phyloP scores from a whole-genome alignment of 2,329 filamentous ascomycete genomes.

The Aspergillus jensenii region DNA sequence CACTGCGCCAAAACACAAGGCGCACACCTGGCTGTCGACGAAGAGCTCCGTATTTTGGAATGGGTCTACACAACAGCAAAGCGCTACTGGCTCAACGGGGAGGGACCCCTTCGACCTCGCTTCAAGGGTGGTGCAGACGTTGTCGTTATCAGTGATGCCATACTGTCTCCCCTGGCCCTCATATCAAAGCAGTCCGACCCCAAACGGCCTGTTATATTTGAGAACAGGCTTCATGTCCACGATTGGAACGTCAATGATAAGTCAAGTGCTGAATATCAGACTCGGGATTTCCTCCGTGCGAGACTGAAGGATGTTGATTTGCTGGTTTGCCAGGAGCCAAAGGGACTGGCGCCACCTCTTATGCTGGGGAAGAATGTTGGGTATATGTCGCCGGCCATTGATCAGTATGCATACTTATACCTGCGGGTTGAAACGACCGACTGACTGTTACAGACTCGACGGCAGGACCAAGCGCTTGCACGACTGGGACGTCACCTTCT shows the following conservation, averaged over 20 bases:
- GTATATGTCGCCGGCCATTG: slow-evolving; percentile 42
- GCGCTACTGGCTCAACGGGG: slow-evolving; percentile 68
- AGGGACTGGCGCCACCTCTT: slow-evolving; percentile 66
- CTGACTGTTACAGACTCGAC: background rate
- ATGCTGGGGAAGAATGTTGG: slow-evolving; percentile 65
- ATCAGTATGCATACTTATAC: background rate
- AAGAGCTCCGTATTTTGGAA: background rate
- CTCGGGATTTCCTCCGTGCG: slow-evolving; percentile 72
- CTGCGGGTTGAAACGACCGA: background rate
- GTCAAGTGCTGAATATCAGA: slow-evolving; percentile 65
- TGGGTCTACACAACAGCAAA: background rate
- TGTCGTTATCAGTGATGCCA: slow-evolving; percentile 74
- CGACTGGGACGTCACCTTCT: slow-evolving; percentile 46
- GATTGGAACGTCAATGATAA: slow-evolving; percentile 20
- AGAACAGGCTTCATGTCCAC: background rate
- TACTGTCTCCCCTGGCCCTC: slow-evolving; percentile 70
- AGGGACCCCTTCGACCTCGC: slow-evolving; percentile 63
- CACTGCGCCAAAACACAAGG: background rate
- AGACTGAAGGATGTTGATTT: slow-evolving; percentile 70
- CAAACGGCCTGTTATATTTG: background rate
- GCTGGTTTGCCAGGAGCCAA: slow-evolving; percentile 76
- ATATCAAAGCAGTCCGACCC: background rate
- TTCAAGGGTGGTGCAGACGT: slow-evolving; percentile 71
- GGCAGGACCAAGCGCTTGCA: slow-evolving; percentile 70
- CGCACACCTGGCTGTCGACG: background rate